Base-by-base conservation (phyloP, 2,329 filamentous ascomycete species). In the Fusarium setosum region DNA sequence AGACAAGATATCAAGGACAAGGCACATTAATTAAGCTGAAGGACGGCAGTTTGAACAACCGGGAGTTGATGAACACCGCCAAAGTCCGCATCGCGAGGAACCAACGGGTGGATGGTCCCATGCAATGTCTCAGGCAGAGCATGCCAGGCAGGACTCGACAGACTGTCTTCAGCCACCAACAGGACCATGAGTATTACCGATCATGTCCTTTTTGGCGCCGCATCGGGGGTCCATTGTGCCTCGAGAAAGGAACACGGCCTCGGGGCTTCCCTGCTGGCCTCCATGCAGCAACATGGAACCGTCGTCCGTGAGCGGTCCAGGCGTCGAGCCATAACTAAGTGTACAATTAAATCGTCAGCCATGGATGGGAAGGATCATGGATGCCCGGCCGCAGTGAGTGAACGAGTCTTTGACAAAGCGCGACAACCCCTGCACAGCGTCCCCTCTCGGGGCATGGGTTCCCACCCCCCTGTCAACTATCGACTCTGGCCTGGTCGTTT, bases 171-270 rank as follows among this genome's bases (percentile, higher is more conserved):
- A 64, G 60, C 63, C 63, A 64, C 67, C 67, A 65, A 64, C 56
- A 49, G 57, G 57, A 50, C 64, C 54, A 57, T 44, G 32, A 71
- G 56, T 34, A 68, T 71, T 69, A 65, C 64, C 24, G 50, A 63
- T 66, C 47, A 48, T 49, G 44, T 51, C 35, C 24, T 55, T 31
- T 41, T 56, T 17, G 31, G 40, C 35, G 52, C 48, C 51, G 50
- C 55, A 54, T 55, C 51, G 50, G 55, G 50, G 24, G 37, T 58
- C 57, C 54, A 32, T 56, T 12, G 21, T 50, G 54, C 44, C 31
- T 53, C 35, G 44, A 35, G 51, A 34, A 40, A 53, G 35, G 40
- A 60, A 51, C 31, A 47, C 37, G 34, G 34, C 42, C 15, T 40
- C 53, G 24, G 37, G 20, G 18, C 35, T 34, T 56, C 54, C 44